Evolutionary conservation across 495 filamentous ascomycete genomes (phyloP).

Genomic region (Aspergillus sclerotiicarbonarius): DNA sequence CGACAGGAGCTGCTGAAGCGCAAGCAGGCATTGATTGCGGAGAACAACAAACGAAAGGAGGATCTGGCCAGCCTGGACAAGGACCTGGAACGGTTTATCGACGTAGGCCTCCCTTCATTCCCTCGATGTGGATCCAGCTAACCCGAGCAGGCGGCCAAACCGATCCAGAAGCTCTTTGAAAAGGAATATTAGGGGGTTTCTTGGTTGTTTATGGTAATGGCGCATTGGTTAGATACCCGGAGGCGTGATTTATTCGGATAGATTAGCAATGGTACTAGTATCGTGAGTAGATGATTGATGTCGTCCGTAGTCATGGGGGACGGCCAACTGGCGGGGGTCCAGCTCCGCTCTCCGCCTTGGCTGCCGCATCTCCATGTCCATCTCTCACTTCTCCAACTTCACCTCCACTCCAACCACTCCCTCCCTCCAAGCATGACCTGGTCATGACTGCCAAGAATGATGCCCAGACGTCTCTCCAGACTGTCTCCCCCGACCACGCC

Average conservation of each 20-base stretch:
- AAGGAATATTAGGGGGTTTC: constrained; percentile 54
- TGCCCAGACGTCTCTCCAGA: constrained; percentile 37
- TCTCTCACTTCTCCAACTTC: neutral
- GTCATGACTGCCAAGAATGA: constrained; percentile 40
- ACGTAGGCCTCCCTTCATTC: constrained; percentile 36
- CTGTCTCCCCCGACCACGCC: constrained; percentile 14
- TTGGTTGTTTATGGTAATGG: constrained; percentile 20
- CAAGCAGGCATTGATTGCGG: constrained; percentile 87
- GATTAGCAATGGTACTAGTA: constrained; percentile 7
- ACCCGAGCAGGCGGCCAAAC: constrained; percentile 67
- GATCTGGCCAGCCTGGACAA: constrained; percentile 85
- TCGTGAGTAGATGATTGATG: neutral
- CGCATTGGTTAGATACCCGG: constrained; percentile 40
- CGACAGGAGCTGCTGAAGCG: constrained; percentile 82
- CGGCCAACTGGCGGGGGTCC: neutral
- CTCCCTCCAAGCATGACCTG: constrained; percentile 37
- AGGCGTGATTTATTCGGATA: too few species aligned
- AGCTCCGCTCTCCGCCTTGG: neutral
- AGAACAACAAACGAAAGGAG: constrained; percentile 94
- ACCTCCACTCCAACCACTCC: constrained; percentile 1
- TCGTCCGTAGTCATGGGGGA: neutral
- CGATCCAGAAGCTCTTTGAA: constrained; percentile 79
- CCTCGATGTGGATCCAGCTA: constrained; percentile 3
- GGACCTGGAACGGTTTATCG: constrained; percentile 88
- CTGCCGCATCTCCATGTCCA: neutral